Base-by-base conservation (phyloP, 345 rosid species). In the Pistacia integerrima region DNA sequence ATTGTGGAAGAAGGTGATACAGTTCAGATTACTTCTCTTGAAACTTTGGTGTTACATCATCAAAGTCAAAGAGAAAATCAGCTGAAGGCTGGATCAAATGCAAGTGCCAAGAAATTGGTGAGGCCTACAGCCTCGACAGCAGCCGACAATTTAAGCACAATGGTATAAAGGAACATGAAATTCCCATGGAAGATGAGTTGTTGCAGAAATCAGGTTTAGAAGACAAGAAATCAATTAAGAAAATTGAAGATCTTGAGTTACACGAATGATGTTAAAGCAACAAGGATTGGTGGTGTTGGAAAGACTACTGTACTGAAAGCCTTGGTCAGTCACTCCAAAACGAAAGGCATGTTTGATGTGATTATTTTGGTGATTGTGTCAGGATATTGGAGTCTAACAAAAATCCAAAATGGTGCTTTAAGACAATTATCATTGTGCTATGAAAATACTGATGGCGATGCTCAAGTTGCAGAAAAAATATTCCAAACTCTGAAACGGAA, bases 291-390 rank as follows among this genome's bases (percentile, higher is more conserved):
- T 6, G 78, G 78, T 5, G 59, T 76, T 58, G 78, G 78, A 17
- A 76, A 76, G 73, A 76, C 78, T 17, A 76, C 49, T 11, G 55
- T 59, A 2, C n/a, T 76, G 58, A 67, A 59, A 58, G 73, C 60
- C n/a, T 67, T 67, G 60, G 58, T 28, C 56, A 54, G 51, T 68
- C n/a, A 76, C 52, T n/a, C 36, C 20, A 68, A 76, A 76, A 69
- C 8, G 5, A 28, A 58, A 59, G 1, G 44, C 8, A 28, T 16
- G 20, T 67, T 66, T 48, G 67, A 76, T 20, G 2, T 11, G 18
- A 58, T 58, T 11, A 68, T 76, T 46, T 67, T 60, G 35, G 67
- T 59, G 12, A 44, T 59, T 41, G 78, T 49, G 38, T 68, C 74
- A 30, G 60, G 79, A 76, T 48, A 16, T 38, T 76, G 74, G 79